Conservation (phyloP, 2,329 filamentous ascomycete species). For the Cytospora piceae region DNA sequence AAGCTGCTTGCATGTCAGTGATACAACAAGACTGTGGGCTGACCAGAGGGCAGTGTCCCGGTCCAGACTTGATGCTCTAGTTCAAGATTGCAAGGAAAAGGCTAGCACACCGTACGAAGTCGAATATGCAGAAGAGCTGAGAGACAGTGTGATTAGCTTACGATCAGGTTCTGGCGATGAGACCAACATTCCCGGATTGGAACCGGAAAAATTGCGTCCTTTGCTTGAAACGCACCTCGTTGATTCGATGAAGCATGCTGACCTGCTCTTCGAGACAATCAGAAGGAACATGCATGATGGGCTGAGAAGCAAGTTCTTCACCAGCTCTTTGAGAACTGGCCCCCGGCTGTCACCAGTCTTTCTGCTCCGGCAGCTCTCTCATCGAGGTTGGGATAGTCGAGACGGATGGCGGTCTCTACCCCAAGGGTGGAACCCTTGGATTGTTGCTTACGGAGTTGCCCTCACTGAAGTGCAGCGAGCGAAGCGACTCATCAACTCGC, state of each 20-base stretch:
- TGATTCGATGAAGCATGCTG: not conserved
- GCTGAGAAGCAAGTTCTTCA: not conserved
- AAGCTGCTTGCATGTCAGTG: not conserved
- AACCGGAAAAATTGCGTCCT: not conserved
- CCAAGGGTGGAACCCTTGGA: constrained; percentile 39
- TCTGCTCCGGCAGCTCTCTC: constrained; percentile 42
- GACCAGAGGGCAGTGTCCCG: not conserved
- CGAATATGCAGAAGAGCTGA: not conserved
- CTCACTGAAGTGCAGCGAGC: constrained; percentile 48
- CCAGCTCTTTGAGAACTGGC: constrained; percentile 8
- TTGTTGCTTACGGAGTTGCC: constrained; percentile 47
- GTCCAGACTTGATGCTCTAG: not conserved
- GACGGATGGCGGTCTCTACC: constrained; percentile 38
- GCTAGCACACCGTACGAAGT: not conserved
- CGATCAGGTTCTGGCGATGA: not conserved
- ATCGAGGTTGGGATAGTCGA: constrained; percentile 9
- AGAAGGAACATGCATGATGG: not conserved
- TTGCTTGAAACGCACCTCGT: not conserved
- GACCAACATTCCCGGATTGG: not conserved
- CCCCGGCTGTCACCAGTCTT: constrained; percentile 41
- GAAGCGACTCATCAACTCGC: constrained; percentile 42
- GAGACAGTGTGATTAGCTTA: not conserved
- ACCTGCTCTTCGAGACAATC: not conserved
- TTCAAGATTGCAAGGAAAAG: not conserved
- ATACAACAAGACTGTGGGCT: not conserved